These are phyloP conservation scores for Mangifera indica DNA, from an alignment of 345 rosid species.

Conservation along the genomic window DNA sequence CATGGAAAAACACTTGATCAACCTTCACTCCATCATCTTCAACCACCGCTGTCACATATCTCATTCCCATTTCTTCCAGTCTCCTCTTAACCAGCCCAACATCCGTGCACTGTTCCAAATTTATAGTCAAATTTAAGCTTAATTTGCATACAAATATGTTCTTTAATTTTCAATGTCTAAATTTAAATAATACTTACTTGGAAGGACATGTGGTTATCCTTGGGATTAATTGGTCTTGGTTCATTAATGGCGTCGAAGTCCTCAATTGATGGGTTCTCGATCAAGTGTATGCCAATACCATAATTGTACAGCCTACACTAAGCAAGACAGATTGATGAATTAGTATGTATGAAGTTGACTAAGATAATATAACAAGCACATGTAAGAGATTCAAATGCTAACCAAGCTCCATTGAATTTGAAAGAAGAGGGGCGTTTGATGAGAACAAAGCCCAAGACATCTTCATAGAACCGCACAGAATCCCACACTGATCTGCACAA, in stretches of 20 bases:
- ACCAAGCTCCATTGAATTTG: slow-evolving; percentile 65
- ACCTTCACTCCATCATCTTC: slow-evolving; percentile 48
- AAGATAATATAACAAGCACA: neutral
- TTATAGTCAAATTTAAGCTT: neutral
- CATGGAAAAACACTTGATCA: slow-evolving; percentile 62
- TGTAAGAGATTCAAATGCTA: neutral
- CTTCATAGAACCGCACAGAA: slow-evolving; percentile 43
- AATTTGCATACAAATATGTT: too few species aligned
- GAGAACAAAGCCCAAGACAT: slow-evolving; percentile 49
- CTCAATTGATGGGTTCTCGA: slow-evolving; percentile 47
- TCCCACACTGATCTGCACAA: slow-evolving; percentile 52
- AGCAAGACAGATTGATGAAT: neutral
- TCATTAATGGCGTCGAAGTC: slow-evolving; percentile 38
- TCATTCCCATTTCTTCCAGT: slow-evolving; percentile 47
- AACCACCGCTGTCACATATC: slow-evolving; percentile 46
- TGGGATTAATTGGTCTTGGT: slow-evolving; percentile 50
- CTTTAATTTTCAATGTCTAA: too few species aligned
- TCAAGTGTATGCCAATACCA: slow-evolving; percentile 59
- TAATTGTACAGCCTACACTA: slow-evolving; percentile 52
- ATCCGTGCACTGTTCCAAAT: slow-evolving; percentile 41
- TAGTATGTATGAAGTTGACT: neutral
- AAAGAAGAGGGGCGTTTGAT: slow-evolving; percentile 69
- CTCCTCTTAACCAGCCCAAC: slow-evolving; percentile 48
- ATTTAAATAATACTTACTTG: slow-evolving; percentile 35
- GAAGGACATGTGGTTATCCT: slow-evolving; percentile 61